phyloP scores from a whole-genome alignment of 495 filamentous ascomycete genomes.

The Massariosphaeria phaeospora region DNA sequence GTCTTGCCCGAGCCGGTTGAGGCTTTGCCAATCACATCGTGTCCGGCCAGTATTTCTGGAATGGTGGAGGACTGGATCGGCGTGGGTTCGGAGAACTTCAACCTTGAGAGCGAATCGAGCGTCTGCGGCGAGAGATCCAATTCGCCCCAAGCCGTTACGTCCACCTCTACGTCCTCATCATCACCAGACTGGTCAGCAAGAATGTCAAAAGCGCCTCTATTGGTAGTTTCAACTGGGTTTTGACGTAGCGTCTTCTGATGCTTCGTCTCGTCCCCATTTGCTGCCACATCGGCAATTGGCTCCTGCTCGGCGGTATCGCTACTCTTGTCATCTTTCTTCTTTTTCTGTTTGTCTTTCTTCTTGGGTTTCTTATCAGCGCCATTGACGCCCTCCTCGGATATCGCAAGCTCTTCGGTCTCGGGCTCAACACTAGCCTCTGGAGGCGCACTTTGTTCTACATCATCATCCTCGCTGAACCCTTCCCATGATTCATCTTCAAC shows the following conservation, averaged over 20 bases:
- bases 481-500: slow-evolving; percentile 48
- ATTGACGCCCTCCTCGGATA: slow-evolving; percentile 5
- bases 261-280: slow-evolving; percentile 34
- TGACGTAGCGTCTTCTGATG: slow-evolving; percentile 32
- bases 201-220: slow-evolving; percentile 22
- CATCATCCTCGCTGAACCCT: slow-evolving; percentile 50
- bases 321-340: slow-evolving; percentile 1
- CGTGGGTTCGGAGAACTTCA: slow-evolving; percentile 76
- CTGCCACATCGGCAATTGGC: background rate
- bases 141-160: slow-evolving; percentile 70
- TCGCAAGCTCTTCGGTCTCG: slow-evolving; percentile 36
- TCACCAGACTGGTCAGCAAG: slow-evolving; percentile 29
- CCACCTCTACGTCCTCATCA: slow-evolving; percentile 36
- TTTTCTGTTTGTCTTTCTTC: background rate
- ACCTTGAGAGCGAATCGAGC: slow-evolving; percentile 65
- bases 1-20: slow-evolving; percentile 83
- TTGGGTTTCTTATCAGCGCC: background rate
- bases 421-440: background rate
- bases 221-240: slow-evolving; percentile 24
- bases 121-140: slow-evolving; percentile 65
- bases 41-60: slow-evolving; percentile 66
- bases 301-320: background rate
- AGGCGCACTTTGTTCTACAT: background rate
- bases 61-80: slow-evolving; percentile 72
- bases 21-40: slow-evolving; percentile 77